Percentiles rank a stretch among this genome's conserved stretches.
phyloP scores from a whole-genome alignment of 139 green algal genomes.

The Chlamydomonas schloesseri region DNA sequence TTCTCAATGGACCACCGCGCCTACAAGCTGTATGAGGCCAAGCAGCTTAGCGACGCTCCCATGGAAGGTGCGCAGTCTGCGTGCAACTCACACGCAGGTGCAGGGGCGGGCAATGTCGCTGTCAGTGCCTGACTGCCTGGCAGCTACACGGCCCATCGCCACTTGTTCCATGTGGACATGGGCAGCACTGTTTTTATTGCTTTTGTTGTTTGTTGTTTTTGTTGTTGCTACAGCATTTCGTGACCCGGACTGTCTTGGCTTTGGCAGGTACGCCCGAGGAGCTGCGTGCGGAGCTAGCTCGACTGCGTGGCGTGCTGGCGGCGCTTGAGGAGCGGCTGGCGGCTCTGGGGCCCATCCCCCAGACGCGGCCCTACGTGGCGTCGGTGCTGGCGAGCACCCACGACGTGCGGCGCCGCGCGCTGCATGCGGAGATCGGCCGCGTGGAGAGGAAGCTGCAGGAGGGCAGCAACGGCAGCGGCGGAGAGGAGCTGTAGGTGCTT shows the following conservation, averaged over 20 bases:
- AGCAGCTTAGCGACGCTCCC: not conserved
- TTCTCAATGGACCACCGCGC: conserved; percentile 4
- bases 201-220: too few relatives aligned
- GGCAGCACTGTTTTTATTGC: too few relatives aligned
- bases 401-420: not conserved
- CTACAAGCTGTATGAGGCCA: not conserved
- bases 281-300: not conserved
- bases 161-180: too few relatives aligned
- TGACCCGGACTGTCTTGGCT: too few relatives aligned
- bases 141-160: too few relatives aligned
- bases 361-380: not conserved
- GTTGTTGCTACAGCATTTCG: too few relatives aligned
- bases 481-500: not conserved
- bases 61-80: not conserved
- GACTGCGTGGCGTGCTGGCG: not conserved
- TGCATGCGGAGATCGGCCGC: not conserved
- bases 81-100: too few relatives aligned
- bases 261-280: not conserved
- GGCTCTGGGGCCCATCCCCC: conserved; percentile 8
- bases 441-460: not conserved
- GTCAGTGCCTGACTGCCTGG: too few relatives aligned
- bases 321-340: not conserved
- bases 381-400: not conserved
- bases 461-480: not conserved
- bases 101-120: too few relatives aligned